Evolutionary conservation across 2,329 filamentous ascomycete species (phyloP), one percentile per base, ranked within the genome.

Genomic region (Trichophyton benhamiae): DNA sequence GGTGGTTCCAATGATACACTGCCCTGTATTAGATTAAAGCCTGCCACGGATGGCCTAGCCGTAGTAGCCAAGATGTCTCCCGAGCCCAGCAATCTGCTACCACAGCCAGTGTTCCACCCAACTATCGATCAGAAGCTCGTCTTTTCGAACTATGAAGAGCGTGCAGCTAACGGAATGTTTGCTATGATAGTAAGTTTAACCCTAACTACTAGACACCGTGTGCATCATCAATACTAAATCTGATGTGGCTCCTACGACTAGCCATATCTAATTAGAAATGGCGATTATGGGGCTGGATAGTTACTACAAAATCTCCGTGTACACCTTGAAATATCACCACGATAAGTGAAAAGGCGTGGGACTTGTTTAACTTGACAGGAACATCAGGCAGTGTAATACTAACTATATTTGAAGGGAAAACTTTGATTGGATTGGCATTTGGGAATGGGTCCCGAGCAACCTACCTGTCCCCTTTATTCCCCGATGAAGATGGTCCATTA

Each of bases 21-120:
- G 2, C 59, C 48, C 9, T 65, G 65, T 22, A 61, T 66, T 58
- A 61, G 63, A 44, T 58, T 44, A 3, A 60, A 63, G 27, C 33
- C 57, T 9, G 17, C 57, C 13, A 53, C 38, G 13, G 61, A 61
- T 27, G 38, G 63, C 42, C 42, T 63, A 22, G 60, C 33, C 7
- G 61, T 63, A 30, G 62, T 58, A 25, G 17, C 41, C 17, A 61
- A 61, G 30, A 58, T 64, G 20, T 60, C 57, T n/a, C 59, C 61
- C 1, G 62, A 60, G 17, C 44, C 59, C 27, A 53, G 42, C 20
- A 60, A 52, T 22, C 61, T 63, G 2, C 60, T 64, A 4, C 44
- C 63, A n/a, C 65, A 65, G 52, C 65, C 66, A 30, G 64, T 72
- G 0, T 78, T 78, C 60, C 76, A 73, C 11, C 77, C 76, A 3